Base-by-base conservation (phyloP, 2,329 filamentous ascomycete species). In the Sporothrix phasma region DNA sequence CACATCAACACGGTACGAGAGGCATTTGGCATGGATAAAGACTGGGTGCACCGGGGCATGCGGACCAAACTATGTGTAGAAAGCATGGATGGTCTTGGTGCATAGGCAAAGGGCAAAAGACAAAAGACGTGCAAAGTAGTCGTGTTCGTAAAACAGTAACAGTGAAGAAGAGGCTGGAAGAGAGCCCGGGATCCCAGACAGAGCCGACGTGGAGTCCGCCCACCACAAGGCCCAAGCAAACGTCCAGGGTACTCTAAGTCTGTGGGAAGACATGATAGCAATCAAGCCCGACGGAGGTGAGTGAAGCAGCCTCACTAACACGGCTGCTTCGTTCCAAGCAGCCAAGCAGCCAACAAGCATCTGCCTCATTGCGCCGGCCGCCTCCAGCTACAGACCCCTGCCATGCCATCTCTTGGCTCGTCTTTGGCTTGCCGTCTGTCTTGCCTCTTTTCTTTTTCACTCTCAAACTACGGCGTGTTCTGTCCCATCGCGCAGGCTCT, bases 221-320 rank as follows among this genome's bases (percentile, higher is more conserved):
- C n/a, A 34, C 26, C 53, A 19, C 54, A 37, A 41, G 54, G 54
- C 17, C 51, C 54, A 43, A 58, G 54, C 54, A 58, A 37, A 56
- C 15, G 11, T 10, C 54, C 53, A 56, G 37, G 54, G 51, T 37
- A 3, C 6, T 29, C 31, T 37, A n/a, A 34, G 49, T 31, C 31
- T 7, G n/a, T n/a, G n/a, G n/a, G n/a, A n/a, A n/a, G n/a, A n/a
- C n/a, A n/a, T n/a, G n/a, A n/a, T n/a, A n/a, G n/a, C n/a, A n/a
- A n/a, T n/a, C n/a, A n/a, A n/a, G n/a, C n/a, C n/a, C n/a, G n/a
- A n/a, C n/a, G n/a, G n/a, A n/a, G n/a, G n/a, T n/a, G n/a, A n/a
- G n/a, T n/a, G n/a, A n/a, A n/a, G n/a, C 19, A 39, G 39, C 51
- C 17, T 22, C 51, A 56, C 31, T 56, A 56, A 56, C 51, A 56